Base-by-base conservation (phyloP, 176 grass and related monocot genomes). In the Poa pratensis region DNA sequence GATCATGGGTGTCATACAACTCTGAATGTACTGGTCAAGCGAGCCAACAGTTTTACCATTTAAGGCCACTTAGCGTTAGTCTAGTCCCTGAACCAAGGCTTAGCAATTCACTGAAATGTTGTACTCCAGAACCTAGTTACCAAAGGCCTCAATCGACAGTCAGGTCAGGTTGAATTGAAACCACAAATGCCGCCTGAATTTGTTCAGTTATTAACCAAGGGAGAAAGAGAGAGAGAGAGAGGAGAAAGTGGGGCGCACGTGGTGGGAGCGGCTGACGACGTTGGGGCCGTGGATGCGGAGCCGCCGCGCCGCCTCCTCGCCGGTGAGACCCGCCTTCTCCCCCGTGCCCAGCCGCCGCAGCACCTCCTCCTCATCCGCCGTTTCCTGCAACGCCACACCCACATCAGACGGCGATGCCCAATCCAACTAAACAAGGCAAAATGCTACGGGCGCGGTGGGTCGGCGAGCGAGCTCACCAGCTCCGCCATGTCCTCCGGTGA, bases 211-310 rank as follows among this genome's bases (percentile, higher is more conserved):
- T 28, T 5, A 77, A 27, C 0, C 4, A 20, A 13, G 45, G n/a
- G 52, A 3, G 27, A 9, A 0, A n/a, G 40, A 15, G 23, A 2
- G 18, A 50, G 12, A 39, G 13, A 19, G 4, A 5, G 17, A 7
- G 9, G 54, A n/a, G 43, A 9, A n/a, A 43, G 78, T 14, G 60
- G 9, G 10, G 26, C 50, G 73, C 86, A 76, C 88, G 45, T 82
- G 63, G 53, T 73, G 54, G 17, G 84, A 52, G 73, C 18, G 64
- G 73, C 54, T 18, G 64, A 64, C 72, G 43, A 72, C 32, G 63
- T 86, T 86, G 71, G 88, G 83, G 1, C 78, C 78, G 53, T 82
- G 52, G 53, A 82, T 16, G 63, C 78, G 88, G 78, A 82, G 78
- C 42, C 87, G 82, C 4, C 82, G 51, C 39, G 50, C 77, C 2